Conservation (phyloP, 2,329 filamentous ascomycete genomes). For the Penicillium sclerotigenum region DNA sequence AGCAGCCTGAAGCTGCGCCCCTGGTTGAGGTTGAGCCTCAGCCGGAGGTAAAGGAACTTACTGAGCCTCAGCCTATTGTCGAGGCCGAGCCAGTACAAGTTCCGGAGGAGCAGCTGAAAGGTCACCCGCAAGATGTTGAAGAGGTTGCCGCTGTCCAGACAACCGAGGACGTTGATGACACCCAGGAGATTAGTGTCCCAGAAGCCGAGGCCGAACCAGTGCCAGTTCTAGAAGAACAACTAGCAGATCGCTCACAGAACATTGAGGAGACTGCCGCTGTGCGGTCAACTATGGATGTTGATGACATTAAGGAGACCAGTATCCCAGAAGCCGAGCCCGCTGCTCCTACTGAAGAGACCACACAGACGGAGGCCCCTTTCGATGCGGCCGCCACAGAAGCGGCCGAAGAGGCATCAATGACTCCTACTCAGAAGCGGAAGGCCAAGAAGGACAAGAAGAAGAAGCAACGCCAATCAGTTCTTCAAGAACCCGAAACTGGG, state of each 20-base stretch:
- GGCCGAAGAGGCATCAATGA: background rate
- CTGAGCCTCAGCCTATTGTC: slow-evolving; percentile 3
- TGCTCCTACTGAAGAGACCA: background rate
- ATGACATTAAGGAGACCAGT: background rate
- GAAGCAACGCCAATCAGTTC: slow-evolving; percentile 23
- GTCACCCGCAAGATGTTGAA: background rate
- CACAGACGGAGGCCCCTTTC: background rate
- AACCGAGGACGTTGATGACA: background rate
- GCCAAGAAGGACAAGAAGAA: slow-evolving; percentile 31
- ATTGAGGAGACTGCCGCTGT: slow-evolving; percentile 3
- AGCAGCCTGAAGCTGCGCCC: slow-evolving; percentile 11
- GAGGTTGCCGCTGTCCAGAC: background rate
- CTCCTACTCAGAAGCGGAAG: slow-evolving; percentile 7
- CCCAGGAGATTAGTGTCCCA: background rate
- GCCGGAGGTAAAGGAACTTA: background rate
- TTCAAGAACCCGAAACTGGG: slow-evolving; percentile 7
- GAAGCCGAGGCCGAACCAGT: background rate
- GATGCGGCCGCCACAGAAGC: background rate
- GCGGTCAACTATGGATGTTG: background rate
- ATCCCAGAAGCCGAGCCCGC: background rate
- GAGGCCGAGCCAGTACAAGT: slow-evolving; percentile 2
- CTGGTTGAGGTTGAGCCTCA: background rate
- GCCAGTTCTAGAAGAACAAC: slow-evolving; percentile 4
- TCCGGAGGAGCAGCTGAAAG: background rate
- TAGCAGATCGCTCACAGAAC: background rate